A percentile compares a stretch with the other conserved stretches of the same genome.
These are phyloP conservation scores for Xylaria digitata DNA, from an alignment of 2,329 filamentous ascomycete species.

Conservation along the genomic window DNA sequence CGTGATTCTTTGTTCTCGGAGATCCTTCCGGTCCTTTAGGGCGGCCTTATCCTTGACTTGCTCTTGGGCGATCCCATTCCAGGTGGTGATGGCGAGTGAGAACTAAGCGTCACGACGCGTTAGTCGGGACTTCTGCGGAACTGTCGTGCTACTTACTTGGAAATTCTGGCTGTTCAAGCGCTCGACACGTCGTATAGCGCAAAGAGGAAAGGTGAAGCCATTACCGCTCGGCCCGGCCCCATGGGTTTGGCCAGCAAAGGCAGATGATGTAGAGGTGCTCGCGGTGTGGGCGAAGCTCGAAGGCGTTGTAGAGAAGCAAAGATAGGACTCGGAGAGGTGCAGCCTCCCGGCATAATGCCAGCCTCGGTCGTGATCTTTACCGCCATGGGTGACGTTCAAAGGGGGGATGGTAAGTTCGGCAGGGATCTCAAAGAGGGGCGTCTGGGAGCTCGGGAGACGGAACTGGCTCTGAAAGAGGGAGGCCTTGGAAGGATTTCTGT, in stretches of 20 bases:
- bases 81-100: slow-evolving; percentile 92
- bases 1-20: slow-evolving; percentile 83
- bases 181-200: slow-evolving; percentile 90
- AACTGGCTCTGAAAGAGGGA: slow-evolving; percentile 96
- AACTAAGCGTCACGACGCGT: slow-evolving; percentile 67
- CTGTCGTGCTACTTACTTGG: slow-evolving; percentile 59
- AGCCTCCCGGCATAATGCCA: slow-evolving; percentile 93
- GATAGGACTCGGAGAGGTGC: slow-evolving; percentile 91
- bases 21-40: slow-evolving; percentile 55
- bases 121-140: slow-evolving; percentile 11
- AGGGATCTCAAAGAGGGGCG: slow-evolving; percentile 94
- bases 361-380: slow-evolving; percentile 77
- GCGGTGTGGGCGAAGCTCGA: slow-evolving; percentile 86
- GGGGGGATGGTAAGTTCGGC: slow-evolving; percentile 91
- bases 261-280: slow-evolving; percentile 80
- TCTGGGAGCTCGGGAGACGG: slow-evolving; percentile 90
- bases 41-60: slow-evolving; percentile 57
- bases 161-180: slow-evolving; percentile 92
- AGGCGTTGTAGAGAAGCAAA: slow-evolving; percentile 95
- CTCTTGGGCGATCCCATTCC: slow-evolving; percentile 78
- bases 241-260: slow-evolving; percentile 92
- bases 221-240: slow-evolving; percentile 93
- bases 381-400: slow-evolving; percentile 75
- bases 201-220: slow-evolving; percentile 94
- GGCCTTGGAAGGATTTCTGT: slow-evolving; percentile 88